These are phyloP conservation scores for Tetrahymena thermophila DNA, from an alignment of 73 alveolate genomes.

Conservation along the genomic window DNA sequence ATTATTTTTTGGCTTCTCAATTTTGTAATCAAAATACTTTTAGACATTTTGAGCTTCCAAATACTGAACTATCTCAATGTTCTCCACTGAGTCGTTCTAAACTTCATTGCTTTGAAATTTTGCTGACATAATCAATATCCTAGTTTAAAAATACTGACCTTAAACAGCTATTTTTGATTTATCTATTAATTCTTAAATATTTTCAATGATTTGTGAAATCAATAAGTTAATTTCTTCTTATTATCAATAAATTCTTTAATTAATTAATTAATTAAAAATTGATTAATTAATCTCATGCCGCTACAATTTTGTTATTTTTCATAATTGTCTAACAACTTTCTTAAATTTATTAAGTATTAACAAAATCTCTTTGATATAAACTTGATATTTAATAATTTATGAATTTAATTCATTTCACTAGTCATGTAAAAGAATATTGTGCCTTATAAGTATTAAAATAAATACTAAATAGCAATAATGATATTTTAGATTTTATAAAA, in stretches of 20 bases:
- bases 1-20: neutral
- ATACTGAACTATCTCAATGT: neutral
- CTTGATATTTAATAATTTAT: neutral
- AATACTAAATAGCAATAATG: too few relatives aligned
- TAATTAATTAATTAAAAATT: too few relatives aligned
- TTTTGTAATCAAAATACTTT: neutral
- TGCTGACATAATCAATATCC: neutral
- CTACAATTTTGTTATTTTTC: neutral
- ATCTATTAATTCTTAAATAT: neutral
- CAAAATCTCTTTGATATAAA: neutral
- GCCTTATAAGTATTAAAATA: too few relatives aligned
- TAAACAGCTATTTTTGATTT: neutral
- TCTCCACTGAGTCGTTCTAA: neutral
- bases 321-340: neutral
- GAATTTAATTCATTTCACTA: too few relatives aligned
- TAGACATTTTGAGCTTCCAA: neutral
- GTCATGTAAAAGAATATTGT: too few relatives aligned
- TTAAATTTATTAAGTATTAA: too few relatives aligned
- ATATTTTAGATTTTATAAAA: too few relatives aligned
- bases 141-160: neutral
- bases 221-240: neutral
- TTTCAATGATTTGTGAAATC: neutral
- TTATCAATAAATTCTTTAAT: neutral
- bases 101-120: neutral
- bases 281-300: neutral